phyloP scores from a whole-genome alignment of 345 rosid genomes.

The Streptanthus diversifolius region DNA sequence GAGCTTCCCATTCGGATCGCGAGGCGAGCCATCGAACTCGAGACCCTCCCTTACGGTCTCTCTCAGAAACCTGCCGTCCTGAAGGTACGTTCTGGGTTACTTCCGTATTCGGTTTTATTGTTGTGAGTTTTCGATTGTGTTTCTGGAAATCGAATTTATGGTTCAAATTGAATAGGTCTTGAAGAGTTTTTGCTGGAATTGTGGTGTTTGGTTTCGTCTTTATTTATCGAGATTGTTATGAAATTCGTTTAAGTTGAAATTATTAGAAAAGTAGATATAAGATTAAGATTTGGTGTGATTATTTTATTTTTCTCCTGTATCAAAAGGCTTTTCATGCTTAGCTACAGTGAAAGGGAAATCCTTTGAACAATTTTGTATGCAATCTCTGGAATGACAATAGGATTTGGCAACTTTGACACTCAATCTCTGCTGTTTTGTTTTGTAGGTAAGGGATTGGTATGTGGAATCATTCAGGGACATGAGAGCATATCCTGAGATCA shows the following conservation, averaged over 20 bases:
- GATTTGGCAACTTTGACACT: slow-evolving; percentile 4
- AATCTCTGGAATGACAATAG: neutral
- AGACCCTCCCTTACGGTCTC: slow-evolving; percentile 75
- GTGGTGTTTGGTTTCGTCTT: neutral
- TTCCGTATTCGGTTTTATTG: neutral
- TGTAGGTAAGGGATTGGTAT: slow-evolving; percentile 97
- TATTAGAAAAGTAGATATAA: neutral
- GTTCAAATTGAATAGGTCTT: neutral
- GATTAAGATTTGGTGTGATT: neutral
- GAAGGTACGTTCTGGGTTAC: slow-evolving; percentile 46
- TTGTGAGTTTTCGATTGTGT: neutral
- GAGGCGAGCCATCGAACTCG: slow-evolving; percentile 74
- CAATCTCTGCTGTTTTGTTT: slow-evolving; percentile 5
- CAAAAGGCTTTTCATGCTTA: slow-evolving; percentile 3
- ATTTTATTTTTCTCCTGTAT: neutral
- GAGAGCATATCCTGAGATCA: slow-evolving; percentile 82
- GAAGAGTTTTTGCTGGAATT: neutral
- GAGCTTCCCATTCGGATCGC: slow-evolving; percentile 87
- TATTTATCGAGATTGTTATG: neutral
- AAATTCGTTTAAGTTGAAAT: slow-evolving; percentile 6
- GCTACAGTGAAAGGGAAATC: slow-evolving; percentile 1
- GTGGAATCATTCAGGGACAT: slow-evolving; percentile 91
- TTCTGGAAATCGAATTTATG: neutral
- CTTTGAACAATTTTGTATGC: neutral
- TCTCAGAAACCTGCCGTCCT: slow-evolving; percentile 74